Percentiles rank a stretch among this genome's conserved stretches.
phyloP scores from a whole-genome alignment of 371 early-diverging fungal species.

The Apophysomyces sp. region DNA sequence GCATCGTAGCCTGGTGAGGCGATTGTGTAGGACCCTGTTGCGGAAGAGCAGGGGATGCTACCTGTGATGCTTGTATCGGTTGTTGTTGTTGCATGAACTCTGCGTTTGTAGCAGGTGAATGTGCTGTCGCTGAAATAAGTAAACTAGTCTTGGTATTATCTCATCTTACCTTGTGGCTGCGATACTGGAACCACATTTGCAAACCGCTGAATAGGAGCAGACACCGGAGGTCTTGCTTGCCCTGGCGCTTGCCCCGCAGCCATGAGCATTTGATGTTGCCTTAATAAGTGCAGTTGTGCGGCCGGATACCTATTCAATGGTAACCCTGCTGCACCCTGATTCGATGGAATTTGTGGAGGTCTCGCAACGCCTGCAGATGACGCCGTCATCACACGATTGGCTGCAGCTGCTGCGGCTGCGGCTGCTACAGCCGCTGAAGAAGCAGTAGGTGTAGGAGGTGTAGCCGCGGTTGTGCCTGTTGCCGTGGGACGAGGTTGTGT shows the following conservation, averaged over 20 bases:
- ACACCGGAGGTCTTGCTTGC: conserved; percentile 24
- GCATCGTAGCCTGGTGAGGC: conserved; percentile 18
- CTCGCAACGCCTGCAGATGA: conserved; percentile 5
- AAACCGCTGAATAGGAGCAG: conserved; percentile 28
- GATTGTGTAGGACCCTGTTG: conserved; percentile 17
- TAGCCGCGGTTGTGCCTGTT: conserved; percentile 17
- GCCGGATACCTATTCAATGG: conserved; percentile 41
- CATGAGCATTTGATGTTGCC: conserved; percentile 40
- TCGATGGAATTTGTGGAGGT: conserved; percentile 25
- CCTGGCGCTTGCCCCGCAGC: conserved; percentile 9
- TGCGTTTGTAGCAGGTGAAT: not conserved
- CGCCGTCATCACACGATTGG: conserved; percentile 7
- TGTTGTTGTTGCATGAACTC: conserved; percentile 13
- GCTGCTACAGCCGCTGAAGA: conserved; percentile 25
- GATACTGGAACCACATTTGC: conserved; percentile 23
- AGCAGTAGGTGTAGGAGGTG: conserved; percentile 15
- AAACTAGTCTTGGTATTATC: not conserved
- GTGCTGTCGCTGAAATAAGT: not conserved
- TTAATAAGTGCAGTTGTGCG: conserved; percentile 47
- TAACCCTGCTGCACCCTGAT: conserved; percentile 9
- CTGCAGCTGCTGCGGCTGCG: conserved; percentile 32
- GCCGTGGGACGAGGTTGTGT: conserved; percentile 25
- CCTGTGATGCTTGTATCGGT: conserved; percentile 10
- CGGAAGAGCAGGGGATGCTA: conserved; percentile 16
- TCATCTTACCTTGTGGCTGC: conserved; percentile 19